A percentile compares a stretch with the other conserved stretches of the same genome.
These are phyloP conservation scores for Lophiotrema nucula DNA, from an alignment of 495 filamentous ascomycete species.

Conservation along the genomic window DNA sequence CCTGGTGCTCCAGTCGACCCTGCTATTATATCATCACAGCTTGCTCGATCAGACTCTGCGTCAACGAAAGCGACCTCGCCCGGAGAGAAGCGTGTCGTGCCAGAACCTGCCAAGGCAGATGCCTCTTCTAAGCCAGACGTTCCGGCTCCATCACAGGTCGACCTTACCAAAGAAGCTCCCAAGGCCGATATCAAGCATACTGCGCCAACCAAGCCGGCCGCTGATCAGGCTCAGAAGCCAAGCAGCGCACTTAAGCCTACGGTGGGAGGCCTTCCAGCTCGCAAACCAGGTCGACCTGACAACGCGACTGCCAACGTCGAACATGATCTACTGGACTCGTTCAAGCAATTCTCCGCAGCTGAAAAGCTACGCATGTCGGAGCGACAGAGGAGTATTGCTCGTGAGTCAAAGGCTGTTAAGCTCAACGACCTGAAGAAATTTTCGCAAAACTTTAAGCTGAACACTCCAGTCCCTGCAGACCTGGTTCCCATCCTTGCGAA, in stretches of 20 bases:
- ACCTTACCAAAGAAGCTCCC: slow-evolving; percentile 32
- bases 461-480: slow-evolving; percentile 86
- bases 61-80: slow-evolving; percentile 9
- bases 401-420: slow-evolving; percentile 80
- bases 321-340: slow-evolving; percentile 70
- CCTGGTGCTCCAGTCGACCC: slow-evolving; percentile 73
- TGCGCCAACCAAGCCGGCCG: slow-evolving; percentile 26
- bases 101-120: slow-evolving; percentile 37
- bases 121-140: slow-evolving; percentile 41
- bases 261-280: slow-evolving; percentile 29
- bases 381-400: slow-evolving; percentile 64
- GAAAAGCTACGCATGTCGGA: slow-evolving; percentile 74
- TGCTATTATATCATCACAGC: slow-evolving; percentile 75
- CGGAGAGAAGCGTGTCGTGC: slow-evolving; percentile 33
- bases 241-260: slow-evolving; percentile 37
- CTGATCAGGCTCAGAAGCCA: slow-evolving; percentile 40
- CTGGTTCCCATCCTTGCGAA: slow-evolving; percentile 94
- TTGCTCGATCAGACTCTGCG: slow-evolving; percentile 53
- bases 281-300: slow-evolving; percentile 42
- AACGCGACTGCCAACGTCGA: slow-evolving; percentile 78
- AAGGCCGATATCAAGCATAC: slow-evolving; percentile 36
- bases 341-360: slow-evolving; percentile 75
- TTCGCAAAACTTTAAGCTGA: slow-evolving; percentile 86
- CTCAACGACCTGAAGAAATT: slow-evolving; percentile 94
- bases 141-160: slow-evolving; percentile 32